phyloP scores from a whole-genome alignment of 495 filamentous ascomycete genomes.

The Trichocladium uniseriatum region DNA sequence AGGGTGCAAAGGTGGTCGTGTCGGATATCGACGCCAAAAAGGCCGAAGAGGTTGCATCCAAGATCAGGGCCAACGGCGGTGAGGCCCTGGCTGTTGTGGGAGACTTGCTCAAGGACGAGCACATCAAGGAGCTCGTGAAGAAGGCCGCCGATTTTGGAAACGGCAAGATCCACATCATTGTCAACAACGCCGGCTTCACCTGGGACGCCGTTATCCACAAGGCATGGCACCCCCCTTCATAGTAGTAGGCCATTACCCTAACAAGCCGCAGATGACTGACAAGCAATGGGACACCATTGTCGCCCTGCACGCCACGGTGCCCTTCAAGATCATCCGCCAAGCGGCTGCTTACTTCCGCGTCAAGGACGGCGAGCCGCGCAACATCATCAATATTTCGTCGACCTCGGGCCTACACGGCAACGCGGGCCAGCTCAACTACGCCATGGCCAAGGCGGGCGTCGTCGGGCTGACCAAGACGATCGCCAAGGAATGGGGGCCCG shows the following conservation, averaged over 20 bases:
- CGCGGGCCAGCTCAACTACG: slow-evolving; percentile 78
- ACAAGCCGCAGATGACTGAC: slow-evolving; percentile 57
- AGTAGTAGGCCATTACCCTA: background rate
- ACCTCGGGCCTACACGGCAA: slow-evolving; percentile 78
- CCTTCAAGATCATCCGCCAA: slow-evolving; percentile 71
- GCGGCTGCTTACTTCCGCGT: slow-evolving; percentile 81
- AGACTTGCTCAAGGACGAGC: slow-evolving; percentile 58
- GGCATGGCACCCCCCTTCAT: slow-evolving; percentile 28
- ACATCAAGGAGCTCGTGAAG: slow-evolving; percentile 60
- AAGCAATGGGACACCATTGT: slow-evolving; percentile 87
- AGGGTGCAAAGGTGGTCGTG: slow-evolving; percentile 74
- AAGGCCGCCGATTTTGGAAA: slow-evolving; percentile 67
- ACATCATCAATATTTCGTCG: slow-evolving; percentile 71
- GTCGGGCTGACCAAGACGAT: slow-evolving; percentile 74
- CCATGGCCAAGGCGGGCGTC: slow-evolving; percentile 72
- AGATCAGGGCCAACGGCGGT: slow-evolving; percentile 56
- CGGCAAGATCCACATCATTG: slow-evolving; percentile 80
- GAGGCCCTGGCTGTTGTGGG: slow-evolving; percentile 61
- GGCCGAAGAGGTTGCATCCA: slow-evolving; percentile 49
- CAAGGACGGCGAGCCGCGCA: slow-evolving; percentile 66
- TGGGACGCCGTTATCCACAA: slow-evolving; percentile 91
- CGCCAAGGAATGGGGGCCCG: slow-evolving; percentile 85
- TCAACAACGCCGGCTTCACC: slow-evolving; percentile 82
- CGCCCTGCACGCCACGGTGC: slow-evolving; percentile 68
- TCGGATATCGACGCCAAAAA: slow-evolving; percentile 73